Evolutionary conservation across 139 green algal genomes (phyloP).

Genomic region (Chlamydomonas asymmetrica): DNA sequence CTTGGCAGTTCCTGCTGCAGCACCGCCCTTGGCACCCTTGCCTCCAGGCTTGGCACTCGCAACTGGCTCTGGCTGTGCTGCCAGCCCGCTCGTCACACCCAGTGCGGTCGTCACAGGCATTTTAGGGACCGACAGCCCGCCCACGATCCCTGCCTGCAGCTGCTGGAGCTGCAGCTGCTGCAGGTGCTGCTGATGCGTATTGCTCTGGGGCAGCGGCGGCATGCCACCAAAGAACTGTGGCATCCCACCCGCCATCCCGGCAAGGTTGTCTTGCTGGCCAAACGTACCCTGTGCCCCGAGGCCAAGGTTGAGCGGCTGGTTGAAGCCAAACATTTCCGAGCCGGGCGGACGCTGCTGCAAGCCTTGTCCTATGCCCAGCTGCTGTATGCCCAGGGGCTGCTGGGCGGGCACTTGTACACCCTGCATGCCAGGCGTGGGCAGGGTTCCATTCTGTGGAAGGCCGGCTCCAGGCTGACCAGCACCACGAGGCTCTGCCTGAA

Average conservation of each 20-base stretch:
- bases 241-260: background rate
- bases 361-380: constrained; percentile 6
- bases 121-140: too few species aligned
- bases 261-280: background rate
- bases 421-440: background rate
- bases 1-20: background rate
- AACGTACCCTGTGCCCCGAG: background rate
- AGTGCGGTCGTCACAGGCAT: background rate
- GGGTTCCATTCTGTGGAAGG: too few species aligned
- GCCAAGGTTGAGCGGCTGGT: constrained; percentile 4
- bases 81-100: background rate
- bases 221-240: background rate
- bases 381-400: background rate
- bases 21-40: background rate
- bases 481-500: too few species aligned
- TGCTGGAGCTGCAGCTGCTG: constrained; percentile 19
- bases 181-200: constrained; percentile 15
- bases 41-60: background rate
- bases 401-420: background rate
- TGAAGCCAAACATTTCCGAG: background rate
- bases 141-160: background rate
- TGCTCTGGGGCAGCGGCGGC: background rate
- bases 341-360: background rate
- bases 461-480: too few species aligned
- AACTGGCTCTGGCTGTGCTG: background rate